Conservation (phyloP, 495 filamentous ascomycete genomes). For the Physcia stellaris region DNA sequence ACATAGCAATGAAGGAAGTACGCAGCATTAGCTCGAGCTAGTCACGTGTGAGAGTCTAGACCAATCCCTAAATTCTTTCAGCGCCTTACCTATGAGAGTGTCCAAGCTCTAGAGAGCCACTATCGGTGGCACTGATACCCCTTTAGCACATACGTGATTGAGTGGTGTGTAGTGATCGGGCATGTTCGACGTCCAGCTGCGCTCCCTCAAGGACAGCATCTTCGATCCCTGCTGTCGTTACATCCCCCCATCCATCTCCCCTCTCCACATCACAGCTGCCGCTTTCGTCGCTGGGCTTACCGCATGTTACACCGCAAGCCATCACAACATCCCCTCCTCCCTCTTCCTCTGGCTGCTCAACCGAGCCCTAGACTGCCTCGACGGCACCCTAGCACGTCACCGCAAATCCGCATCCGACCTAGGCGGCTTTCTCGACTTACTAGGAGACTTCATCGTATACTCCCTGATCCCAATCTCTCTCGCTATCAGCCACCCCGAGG, state of each 20-base stretch:
- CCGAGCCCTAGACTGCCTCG: conserved; percentile 20
- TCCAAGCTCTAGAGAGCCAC: too few species aligned
- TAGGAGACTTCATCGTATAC: conserved; percentile 22
- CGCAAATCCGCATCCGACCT: conserved; percentile 15
- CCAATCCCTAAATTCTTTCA: too few species aligned
- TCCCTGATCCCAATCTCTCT: conserved; percentile 18
- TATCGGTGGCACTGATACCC: too few species aligned
- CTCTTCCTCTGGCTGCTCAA: conserved; percentile 19
- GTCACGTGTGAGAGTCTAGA: too few species aligned
- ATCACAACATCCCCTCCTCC: not conserved
- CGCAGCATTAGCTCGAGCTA: too few species aligned
- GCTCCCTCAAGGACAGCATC: conserved; percentile 16
- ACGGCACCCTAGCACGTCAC: conserved; percentile 20
- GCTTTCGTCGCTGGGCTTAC: conserved; percentile 16
- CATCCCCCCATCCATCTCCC: conserved; percentile 14
- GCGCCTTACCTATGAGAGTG: too few species aligned
- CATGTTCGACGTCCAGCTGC: conserved; percentile 16
- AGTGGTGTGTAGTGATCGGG: too few species aligned
- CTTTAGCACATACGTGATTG: too few species aligned
- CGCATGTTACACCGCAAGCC: conserved; percentile 4
- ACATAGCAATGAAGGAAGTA: too few species aligned
- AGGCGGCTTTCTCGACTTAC: conserved; percentile 22
- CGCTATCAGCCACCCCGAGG: conserved; percentile 1
- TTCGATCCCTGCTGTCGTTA: conserved; percentile 12
- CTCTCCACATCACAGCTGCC: conserved; percentile 13